phyloP scores from a whole-genome alignment of 2,329 filamentous ascomycete species.

The Colletotrichum godetiae region DNA sequence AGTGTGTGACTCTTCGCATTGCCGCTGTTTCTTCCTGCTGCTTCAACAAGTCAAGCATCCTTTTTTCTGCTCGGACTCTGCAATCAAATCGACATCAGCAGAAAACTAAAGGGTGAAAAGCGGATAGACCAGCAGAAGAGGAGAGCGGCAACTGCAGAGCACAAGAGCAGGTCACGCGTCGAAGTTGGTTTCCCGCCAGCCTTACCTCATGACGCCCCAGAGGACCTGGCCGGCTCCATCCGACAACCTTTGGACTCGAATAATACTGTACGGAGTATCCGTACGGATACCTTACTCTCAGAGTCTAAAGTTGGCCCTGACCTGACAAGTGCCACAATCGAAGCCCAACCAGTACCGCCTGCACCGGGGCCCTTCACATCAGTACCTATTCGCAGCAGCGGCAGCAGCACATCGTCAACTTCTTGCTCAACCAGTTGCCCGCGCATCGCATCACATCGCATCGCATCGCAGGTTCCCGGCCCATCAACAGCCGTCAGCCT shows the following conservation, averaged over 20 bases:
- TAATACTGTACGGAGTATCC: no score
- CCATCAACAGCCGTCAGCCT: no score
- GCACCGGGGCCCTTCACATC: no score
- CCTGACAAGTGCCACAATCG: background rate
- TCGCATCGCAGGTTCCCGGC: background rate
- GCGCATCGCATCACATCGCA: background rate
- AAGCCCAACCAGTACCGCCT: background rate
- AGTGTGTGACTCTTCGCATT: background rate
- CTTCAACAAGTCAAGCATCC: background rate
- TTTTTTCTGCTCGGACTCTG: constrained; percentile 24
- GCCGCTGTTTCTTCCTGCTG: background rate
- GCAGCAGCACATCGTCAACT: background rate
- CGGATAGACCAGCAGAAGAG: background rate
- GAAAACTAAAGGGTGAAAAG: background rate
- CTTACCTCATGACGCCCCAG: background rate
- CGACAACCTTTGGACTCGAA: background rate
- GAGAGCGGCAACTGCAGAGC: background rate
- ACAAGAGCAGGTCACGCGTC: constrained; percentile 16
- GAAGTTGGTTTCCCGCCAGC: constrained; percentile 3
- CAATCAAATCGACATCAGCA: constrained; percentile 1
- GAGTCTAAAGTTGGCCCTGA: background rate
- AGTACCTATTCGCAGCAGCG: no score
- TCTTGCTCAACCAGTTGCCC: background rate
- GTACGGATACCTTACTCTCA: no score
- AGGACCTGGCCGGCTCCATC: background rate